Percentiles rank a stretch among this genome's conserved stretches.
Conservation (phyloP, 306 rosid species). For the Adenanthera pavonina region DNA sequence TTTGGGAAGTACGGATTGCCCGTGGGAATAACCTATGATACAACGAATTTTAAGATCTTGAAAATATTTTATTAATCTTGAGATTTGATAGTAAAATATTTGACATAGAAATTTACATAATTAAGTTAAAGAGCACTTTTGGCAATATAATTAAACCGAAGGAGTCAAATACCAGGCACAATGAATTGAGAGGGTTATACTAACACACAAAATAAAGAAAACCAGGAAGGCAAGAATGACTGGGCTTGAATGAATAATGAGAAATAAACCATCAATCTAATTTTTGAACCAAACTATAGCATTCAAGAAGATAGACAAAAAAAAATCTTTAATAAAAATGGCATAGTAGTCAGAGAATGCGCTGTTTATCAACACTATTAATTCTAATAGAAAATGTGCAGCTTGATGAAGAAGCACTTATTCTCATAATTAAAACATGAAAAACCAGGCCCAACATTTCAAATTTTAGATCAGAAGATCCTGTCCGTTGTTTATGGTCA, state of each 20-base stretch:
- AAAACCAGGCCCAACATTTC: neutral
- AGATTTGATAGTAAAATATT: constrained; percentile 28
- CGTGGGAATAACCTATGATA: constrained; percentile 58
- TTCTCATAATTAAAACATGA: neutral
- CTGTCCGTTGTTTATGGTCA: neutral
- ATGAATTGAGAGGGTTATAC: constrained; percentile 18
- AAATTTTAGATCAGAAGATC: constrained; percentile 9
- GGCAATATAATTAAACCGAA: constrained; percentile 11
- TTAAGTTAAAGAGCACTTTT: constrained; percentile 16
- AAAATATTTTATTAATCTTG: constrained; percentile 17
- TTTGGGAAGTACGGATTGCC: constrained; percentile 58
- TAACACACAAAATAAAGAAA: constrained; percentile 22
- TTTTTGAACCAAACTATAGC: neutral
- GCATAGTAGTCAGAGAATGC: neutral
- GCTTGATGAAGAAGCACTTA: neutral
- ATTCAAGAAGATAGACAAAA: neutral
- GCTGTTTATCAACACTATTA: neutral
- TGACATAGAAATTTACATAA: neutral
- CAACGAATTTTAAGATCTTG: constrained; percentile 24
- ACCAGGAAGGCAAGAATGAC: neutral
- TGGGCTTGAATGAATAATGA: neutral
- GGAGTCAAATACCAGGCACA: constrained; percentile 20
- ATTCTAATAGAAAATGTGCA: neutral
- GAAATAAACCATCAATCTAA: constrained; percentile 20
- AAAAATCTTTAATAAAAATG: neutral